Percentiles rank a stretch among this genome's conserved stretches.
phyloP scores from a whole-genome alignment of 2,329 filamentous ascomycete genomes.

The Ilyonectria mors-panacis region DNA sequence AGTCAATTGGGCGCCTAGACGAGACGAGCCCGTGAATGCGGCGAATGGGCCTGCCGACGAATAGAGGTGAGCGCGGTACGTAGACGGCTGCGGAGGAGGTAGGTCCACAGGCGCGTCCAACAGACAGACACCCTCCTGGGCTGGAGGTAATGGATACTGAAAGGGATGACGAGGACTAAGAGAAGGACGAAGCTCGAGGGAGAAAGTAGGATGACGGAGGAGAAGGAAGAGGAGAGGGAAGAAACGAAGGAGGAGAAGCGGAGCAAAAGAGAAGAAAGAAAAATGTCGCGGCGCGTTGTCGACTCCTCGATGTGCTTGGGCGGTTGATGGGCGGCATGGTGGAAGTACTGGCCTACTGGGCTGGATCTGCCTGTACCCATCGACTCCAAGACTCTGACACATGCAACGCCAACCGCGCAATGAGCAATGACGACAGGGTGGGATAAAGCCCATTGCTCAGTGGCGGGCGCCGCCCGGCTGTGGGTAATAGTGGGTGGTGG shows the following conservation, averaged over 20 bases:
- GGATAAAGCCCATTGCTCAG: neutral
- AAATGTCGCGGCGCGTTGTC: slow-evolving; percentile 25
- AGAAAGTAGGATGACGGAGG: neutral
- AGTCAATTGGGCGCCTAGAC: neutral
- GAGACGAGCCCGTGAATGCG: neutral
- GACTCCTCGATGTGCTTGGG: slow-evolving; percentile 12
- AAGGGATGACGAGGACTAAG: neutral
- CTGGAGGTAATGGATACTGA: slow-evolving; percentile 2
- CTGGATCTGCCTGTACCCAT: neutral
- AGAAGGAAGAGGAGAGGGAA: neutral
- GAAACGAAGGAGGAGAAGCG: slow-evolving; percentile 10
- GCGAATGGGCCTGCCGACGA: neutral
- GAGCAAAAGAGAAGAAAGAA: slow-evolving; percentile 16
- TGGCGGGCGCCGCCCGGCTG: neutral
- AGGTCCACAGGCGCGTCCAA: neutral
- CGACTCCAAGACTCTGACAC: slow-evolving; percentile 4
- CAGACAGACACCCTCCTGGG: neutral
- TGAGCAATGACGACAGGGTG: slow-evolving; percentile 9
- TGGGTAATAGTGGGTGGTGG: neutral
- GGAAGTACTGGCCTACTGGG: neutral
- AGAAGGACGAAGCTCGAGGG: neutral
- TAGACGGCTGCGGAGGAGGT: neutral
- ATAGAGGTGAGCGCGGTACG: neutral
- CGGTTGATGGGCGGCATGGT: neutral
- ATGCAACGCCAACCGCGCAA: slow-evolving; percentile 5